Evolutionary conservation across 176 grass and related monocot species (phyloP).

Genomic region (Oropetium thomaeum): DNA sequence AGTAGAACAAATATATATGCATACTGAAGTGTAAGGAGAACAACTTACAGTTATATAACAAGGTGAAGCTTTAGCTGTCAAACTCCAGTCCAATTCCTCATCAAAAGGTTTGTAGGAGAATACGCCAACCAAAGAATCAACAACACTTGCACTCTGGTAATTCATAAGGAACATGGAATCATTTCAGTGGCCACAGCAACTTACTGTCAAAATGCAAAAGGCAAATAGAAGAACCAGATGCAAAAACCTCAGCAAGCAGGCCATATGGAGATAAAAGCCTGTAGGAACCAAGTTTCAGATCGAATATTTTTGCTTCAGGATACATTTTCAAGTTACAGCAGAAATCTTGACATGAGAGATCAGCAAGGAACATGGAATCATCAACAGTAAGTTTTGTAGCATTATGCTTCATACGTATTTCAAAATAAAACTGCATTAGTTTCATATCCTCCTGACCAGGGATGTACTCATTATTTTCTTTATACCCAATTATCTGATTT

Average conservation of each 20-base stretch:
- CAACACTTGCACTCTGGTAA: slow-evolving; percentile 68
- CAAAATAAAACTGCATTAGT: slow-evolving; percentile 79
- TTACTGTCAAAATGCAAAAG: slow-evolving; percentile 2
- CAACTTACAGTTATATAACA: slow-evolving; percentile 94
- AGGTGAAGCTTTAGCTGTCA: slow-evolving; percentile 89
- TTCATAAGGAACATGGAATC: slow-evolving; percentile 7
- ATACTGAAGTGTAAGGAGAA: slow-evolving; percentile 12
- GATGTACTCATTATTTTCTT: slow-evolving; percentile 80
- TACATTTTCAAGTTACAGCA: slow-evolving; percentile 88
- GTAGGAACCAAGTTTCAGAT: slow-evolving; percentile 88
- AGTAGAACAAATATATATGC: slow-evolving; percentile 17
- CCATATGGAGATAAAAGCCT: slow-evolving; percentile 86
- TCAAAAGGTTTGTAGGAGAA: slow-evolving; percentile 94
- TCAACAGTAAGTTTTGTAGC: slow-evolving; percentile 78
- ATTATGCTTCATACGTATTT: slow-evolving; percentile 96
- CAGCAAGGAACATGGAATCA: slow-evolving; percentile 67
- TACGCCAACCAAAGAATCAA: slow-evolving; percentile 76
- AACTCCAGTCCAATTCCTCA: slow-evolving; percentile 91
- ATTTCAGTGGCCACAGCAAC: slow-evolving; percentile 2
- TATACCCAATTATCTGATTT: slow-evolving; percentile 91
- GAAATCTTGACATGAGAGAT: slow-evolving; percentile 88
- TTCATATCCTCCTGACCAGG: slow-evolving; percentile 74
- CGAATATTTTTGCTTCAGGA: slow-evolving; percentile 91
- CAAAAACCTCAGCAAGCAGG: slow-evolving; percentile 87
- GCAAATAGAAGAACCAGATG: slow-evolving; percentile 29